Evolutionary conservation across 2,329 filamentous ascomycete species (phyloP), one percentile per base, ranked within the genome.

Genomic region (Claviceps pazoutovae): DNA sequence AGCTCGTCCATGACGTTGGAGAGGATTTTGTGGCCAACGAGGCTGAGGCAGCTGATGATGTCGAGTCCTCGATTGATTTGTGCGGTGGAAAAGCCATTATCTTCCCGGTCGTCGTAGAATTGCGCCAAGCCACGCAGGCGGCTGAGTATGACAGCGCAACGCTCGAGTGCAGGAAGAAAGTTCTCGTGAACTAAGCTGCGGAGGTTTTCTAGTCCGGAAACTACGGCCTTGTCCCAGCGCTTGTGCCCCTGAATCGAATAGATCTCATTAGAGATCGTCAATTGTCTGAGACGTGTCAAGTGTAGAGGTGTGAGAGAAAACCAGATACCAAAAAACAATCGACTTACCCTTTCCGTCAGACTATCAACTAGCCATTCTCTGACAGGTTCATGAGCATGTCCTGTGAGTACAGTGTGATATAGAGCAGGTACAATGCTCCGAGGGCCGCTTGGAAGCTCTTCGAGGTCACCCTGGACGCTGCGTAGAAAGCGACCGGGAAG

Each of bases 361-460:
- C 86, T 85, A 61, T 95, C 88, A 4, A 90, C 80, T 1, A 98
- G 74, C 84, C 94, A 98, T 63, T 96, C 89, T 54, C 82, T 83
- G 51, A 97, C 73, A 19, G 80, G 77, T 9, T 80, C 77, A 50
- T 84, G 81, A 26, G 86, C 88, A 61, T 93, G 80, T 0, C 90
- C 90, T 0, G 89, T 95, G 34, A 88, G 81, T 5, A 88, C 85
- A 0, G 91, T 78, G 61, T 95, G 89, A 62, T 88, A 95, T 8
- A 95, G 68, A 4, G 86, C 87, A 46, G 87, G 80, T 0, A 86
- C 78, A 48, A 95, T 82, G 47, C 75, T 72, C 57, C 68, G 69
- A 9, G 73, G 72, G 0, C 83, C 83, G 54, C 78, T 74, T 11
- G 73, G 72, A 4, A 65, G 62, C 44, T 82, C 79, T 48, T 79